Evolutionary conservation across 352 stramenopile genomes (phyloP), one percentile per base, ranked within the genome.

Genomic region (Pythium vanterpoolii): DNA sequence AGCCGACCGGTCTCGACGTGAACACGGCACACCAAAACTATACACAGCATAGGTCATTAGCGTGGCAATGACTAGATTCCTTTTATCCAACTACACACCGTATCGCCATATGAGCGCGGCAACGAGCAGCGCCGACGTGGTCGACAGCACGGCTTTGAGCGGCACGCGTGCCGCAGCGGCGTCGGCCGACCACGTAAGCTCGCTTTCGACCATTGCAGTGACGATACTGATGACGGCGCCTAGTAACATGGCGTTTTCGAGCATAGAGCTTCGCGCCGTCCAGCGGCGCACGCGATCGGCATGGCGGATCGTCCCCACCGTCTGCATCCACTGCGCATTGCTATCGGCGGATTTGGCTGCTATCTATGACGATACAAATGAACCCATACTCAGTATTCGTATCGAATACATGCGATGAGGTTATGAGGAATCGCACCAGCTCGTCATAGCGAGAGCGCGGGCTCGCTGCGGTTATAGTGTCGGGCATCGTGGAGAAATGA

Each of bases 181-280:
- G 27, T 46, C 28, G 4, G 9, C 13, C 54, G 59, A 55, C 63
- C 77, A 82, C 19, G 85, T 60, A 14, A 81, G 48, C 46, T 87
- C 77, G 43, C 77, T 81, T 52, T 87, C 77, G 27, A 79, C 52
- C 56, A 69, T 68, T n/a, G 66, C 77, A 45, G 64, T 72, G 28
- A 68, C 11, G 19, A 85, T 72, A 44, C 62, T 64, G 11, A 75
- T 49, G 28, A 69, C n/a, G 9, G 73, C 69, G 24, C 75, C 27
- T 7, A 59, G 42, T 24, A 83, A 58, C 77, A 85, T 87, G 58
- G 46, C 64, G 54, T 68, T 87, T 55, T 87, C 77, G 31, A 78
- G 56, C 14, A 5, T 11, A 0, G 44, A 60, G 60, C 60, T 48
- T 3, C 27, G 60, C 8, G 34, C 39, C 3, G 49, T 68, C 45